A percentile compares a stretch with the other conserved stretches of the same genome.
These are phyloP conservation scores for Blastomyces percursus DNA, from an alignment of 2,329 filamentous ascomycete species.

Conservation along the genomic window DNA sequence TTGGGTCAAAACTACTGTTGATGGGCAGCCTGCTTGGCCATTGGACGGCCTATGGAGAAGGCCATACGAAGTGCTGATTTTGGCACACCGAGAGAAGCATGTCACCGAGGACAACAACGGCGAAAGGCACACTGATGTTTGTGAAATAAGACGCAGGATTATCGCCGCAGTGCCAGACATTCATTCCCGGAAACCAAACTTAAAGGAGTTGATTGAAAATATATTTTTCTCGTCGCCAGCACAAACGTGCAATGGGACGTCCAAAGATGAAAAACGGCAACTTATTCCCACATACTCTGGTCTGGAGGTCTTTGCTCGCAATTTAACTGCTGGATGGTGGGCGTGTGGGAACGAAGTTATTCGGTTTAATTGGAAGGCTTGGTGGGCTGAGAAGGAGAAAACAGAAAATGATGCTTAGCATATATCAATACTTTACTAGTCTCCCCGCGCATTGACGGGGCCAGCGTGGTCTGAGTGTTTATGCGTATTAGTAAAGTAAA, in stretches of 20 bases:
- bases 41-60: constrained; percentile 47
- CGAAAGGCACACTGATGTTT: constrained; percentile 11
- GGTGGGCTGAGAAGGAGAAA: constrained; percentile 34
- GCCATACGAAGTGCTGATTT: constrained; percentile 50
- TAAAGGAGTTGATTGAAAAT: constrained; percentile 45
- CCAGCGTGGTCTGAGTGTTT: not conserved
- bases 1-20: constrained; percentile 49
- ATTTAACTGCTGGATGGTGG: constrained; percentile 51
- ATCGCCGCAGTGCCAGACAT: constrained; percentile 51
- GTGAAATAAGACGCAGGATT: constrained; percentile 36
- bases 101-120: constrained; percentile 14
- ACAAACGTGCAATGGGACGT: not conserved
- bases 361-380: constrained; percentile 47
- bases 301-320: constrained; percentile 51
- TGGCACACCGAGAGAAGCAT: constrained; percentile 26
- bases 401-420: not conserved
- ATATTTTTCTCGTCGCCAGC: constrained; percentile 27
- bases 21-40: constrained; percentile 42
- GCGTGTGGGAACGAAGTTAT: constrained; percentile 52
- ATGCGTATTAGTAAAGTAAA: not conserved
- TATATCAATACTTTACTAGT: not conserved
- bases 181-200: constrained; percentile 54
- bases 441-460: not conserved
- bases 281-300: constrained; percentile 34
- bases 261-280: not conserved